Base-by-base conservation (phyloP, 176 grass and related monocot genomes). In the Echinochloa phyllopogon region DNA sequence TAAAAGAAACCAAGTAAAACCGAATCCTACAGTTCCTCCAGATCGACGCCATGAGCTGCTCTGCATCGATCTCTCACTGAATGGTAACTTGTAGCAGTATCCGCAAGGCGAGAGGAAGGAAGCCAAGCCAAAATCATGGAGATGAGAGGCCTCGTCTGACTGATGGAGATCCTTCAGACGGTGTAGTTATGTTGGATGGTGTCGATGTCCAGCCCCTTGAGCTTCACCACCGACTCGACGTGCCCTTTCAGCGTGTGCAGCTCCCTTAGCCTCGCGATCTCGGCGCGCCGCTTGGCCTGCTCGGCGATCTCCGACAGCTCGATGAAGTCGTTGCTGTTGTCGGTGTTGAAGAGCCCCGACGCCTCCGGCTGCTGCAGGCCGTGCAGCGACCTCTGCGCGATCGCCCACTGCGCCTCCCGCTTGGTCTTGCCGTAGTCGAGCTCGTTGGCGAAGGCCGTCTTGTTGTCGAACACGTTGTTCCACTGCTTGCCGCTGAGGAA, bases 221-320 rank as follows among this genome's bases (percentile, higher is more conserved):
- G 88, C 74, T 90, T 90, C 3, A 90, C 88, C n/a, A 90, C 88
- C 10, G 88, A 90, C 8, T 90, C 88, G 24, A 90, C 88, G n/a
- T 90, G 88, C 5, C 88, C 88, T 77, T 90, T 90, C 25, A 90
- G 88, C 74, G 88, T 90, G 84, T 90, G 84, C 24, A 90, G 79
- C 80, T 90, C 84, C 67, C 88, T 40, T 12, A 86, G 79, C 84
- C 88, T 95, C 18, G 95, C 95, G 69, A 94, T 86, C 81, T 97
- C 95, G 1, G 95, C 95, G 57, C 94, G 90, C 39, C 90, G 89
- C 69, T 63, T 91, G 45, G 94, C 94, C 59, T 94, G 94, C 80
- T 94, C 94, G 2, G 94, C 94, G 57, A 97, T 90, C 88, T 94
- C 92, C 0, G 94, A 92, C 33, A 91, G 68, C 65, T 97, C 92